Conservation (phyloP, 192 early-diverging fungal species). For the Dissophora globulifera region DNA sequence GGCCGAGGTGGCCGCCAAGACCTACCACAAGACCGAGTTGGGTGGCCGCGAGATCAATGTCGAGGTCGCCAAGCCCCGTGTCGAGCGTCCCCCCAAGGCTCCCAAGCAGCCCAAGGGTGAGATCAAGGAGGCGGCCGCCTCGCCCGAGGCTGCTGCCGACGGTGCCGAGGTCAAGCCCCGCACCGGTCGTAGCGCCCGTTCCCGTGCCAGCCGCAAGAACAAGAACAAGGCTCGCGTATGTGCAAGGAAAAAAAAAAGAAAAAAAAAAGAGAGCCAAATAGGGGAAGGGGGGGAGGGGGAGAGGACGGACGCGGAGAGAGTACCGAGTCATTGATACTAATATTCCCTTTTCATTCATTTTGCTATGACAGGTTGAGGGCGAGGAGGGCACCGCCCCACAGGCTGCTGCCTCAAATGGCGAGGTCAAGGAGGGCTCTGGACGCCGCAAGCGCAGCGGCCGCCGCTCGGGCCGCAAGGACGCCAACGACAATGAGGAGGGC, state of each 20-base stretch:
- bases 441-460: slow-evolving; percentile 34
- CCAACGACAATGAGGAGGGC: slow-evolving; percentile 42
- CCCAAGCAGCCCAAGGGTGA: slow-evolving; percentile 34
- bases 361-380: slow-evolving; percentile 29
- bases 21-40: slow-evolving; percentile 84
- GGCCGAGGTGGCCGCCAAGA: slow-evolving; percentile 75
- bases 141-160: slow-evolving; percentile 14
- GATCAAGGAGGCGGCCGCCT: slow-evolving; percentile 29
- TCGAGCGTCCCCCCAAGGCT: slow-evolving; percentile 43
- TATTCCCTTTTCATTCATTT: not conserved
- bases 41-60: slow-evolving; percentile 92
- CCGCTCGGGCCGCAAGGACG: slow-evolving; percentile 20
- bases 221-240: slow-evolving; percentile 37
- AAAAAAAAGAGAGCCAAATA: too few relatives aligned
- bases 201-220: slow-evolving; percentile 46
- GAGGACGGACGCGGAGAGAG: too few relatives aligned
- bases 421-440: slow-evolving; percentile 25
- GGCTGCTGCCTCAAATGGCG: slow-evolving; percentile 37
- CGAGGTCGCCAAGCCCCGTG: slow-evolving; percentile 82
- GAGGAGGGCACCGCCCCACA: slow-evolving; percentile 44
- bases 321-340: too few relatives aligned
- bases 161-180: slow-evolving; percentile 49
- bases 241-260: not conserved
- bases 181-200: slow-evolving; percentile 54
- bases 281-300: too few relatives aligned